Percentiles rank a stretch among this genome's conserved stretches.
Conservation (phyloP, 345 rosid species). For the Aquilaria sinensis region DNA sequence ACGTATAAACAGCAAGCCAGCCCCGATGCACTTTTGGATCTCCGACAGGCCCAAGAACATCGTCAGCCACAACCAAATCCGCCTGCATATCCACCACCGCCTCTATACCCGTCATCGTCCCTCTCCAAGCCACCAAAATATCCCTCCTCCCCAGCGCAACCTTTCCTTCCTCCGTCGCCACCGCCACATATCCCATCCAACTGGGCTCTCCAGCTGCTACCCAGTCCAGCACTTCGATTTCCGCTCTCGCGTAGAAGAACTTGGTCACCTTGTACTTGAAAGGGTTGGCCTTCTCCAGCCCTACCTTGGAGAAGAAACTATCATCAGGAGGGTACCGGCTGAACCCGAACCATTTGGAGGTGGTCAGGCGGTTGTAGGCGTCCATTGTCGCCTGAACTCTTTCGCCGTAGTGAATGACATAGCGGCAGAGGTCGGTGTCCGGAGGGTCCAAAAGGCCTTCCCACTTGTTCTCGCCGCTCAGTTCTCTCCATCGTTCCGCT, state of each 20-base stretch:
- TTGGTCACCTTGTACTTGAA: constrained; percentile 24
- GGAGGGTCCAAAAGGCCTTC: constrained; percentile 24
- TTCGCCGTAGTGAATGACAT: constrained; percentile 24
- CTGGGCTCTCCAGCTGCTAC: background rate
- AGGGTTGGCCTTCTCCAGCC: constrained; percentile 15
- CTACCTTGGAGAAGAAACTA: constrained; percentile 13
- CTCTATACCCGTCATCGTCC: constrained; percentile 1
- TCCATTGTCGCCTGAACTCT: background rate
- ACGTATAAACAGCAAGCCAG: constrained; percentile 13
- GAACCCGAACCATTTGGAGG: constrained; percentile 6
- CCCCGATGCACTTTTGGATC: constrained; percentile 20
- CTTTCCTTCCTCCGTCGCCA: constrained; percentile 24
- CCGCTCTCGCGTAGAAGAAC: constrained; percentile 16
- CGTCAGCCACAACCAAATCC: background rate
- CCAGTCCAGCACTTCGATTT: background rate
- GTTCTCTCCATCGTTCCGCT: constrained; percentile 11
- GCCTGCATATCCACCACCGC: background rate
- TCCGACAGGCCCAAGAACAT: constrained; percentile 5
- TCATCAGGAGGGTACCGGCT: constrained; percentile 8
- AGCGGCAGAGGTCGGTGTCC: constrained; percentile 20
- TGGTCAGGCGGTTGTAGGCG: constrained; percentile 7
- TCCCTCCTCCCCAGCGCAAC: constrained; percentile 25
- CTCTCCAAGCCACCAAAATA: constrained; percentile 29
- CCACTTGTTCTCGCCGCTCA: constrained; percentile 26
- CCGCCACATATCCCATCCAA: constrained; percentile 25